These are phyloP conservation scores for Dipodascus geniculatus DNA, from an alignment of 805 yeast genomes.

Conservation along the genomic window DNA sequence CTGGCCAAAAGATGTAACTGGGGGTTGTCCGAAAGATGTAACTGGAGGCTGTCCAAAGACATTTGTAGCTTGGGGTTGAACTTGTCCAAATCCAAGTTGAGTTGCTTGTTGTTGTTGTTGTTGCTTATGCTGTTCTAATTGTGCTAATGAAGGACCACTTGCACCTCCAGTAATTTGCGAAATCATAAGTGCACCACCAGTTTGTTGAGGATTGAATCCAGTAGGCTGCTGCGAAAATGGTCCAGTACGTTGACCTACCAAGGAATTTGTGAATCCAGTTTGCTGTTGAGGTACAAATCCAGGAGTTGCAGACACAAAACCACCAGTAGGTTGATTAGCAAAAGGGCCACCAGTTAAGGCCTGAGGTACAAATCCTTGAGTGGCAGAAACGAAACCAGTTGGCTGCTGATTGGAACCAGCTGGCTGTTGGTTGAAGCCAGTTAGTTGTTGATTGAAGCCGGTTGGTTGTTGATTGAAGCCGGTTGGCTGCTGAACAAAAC, in stretches of 20 bases:
- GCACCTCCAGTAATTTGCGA: constrained; percentile 3
- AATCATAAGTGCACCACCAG: constrained; percentile 1
- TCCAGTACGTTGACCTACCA: constrained; percentile 13
- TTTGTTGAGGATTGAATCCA: constrained; percentile 2
- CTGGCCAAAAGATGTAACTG: neutral
- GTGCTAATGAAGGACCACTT: constrained; percentile 2
- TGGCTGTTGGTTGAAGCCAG: constrained; percentile 30
- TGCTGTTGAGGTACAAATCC: constrained; percentile 1
- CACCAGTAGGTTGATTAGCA: constrained; percentile 10
- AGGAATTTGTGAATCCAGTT: constrained; percentile 17
- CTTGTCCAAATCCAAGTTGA: constrained; percentile 1
- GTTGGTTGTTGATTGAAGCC: constrained; percentile 18
- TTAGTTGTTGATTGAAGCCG: constrained; percentile 33
- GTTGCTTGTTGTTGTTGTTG: constrained; percentile 6
- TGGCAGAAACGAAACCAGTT: constrained; percentile 10
- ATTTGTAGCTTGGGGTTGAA: constrained; percentile 1
- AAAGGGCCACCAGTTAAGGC: constrained; percentile 21
- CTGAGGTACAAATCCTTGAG: neutral
- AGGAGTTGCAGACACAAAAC: neutral
- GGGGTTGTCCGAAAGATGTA: neutral
- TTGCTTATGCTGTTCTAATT: constrained; percentile 7
- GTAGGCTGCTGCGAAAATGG: constrained; percentile 19
- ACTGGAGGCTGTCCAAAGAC: neutral
- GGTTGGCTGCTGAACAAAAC: constrained; percentile 18
- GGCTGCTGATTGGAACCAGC: constrained; percentile 19